Evolutionary conservation across 2,329 filamentous ascomycete genomes (phyloP).

Genomic region (Ceratocystis albifundus): DNA sequence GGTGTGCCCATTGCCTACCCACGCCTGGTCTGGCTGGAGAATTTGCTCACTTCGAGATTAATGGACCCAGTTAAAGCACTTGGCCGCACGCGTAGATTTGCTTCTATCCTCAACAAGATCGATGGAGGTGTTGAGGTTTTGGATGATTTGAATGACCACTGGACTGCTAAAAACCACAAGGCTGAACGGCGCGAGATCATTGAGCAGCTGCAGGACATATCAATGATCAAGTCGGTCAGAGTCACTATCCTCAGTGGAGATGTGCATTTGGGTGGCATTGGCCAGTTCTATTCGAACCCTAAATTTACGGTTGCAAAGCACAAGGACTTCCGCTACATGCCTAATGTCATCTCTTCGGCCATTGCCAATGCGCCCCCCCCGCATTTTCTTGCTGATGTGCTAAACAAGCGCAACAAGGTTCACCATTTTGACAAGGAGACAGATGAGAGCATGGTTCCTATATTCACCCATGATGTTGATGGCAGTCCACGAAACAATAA

Average conservation of each 20-base stretch:
- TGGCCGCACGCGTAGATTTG: constrained; percentile 68
- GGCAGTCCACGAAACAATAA: constrained; percentile 86
- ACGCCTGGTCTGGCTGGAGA: constrained; percentile 58
- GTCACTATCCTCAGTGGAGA: constrained; percentile 89
- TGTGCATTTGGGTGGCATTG: constrained; percentile 82
- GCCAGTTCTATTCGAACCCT: constrained; percentile 89
- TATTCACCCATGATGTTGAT: constrained; percentile 83
- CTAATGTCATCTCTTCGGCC: constrained; percentile 84
- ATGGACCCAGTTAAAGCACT: constrained; percentile 86
- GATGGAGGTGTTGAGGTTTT: constrained; percentile 86
- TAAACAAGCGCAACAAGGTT: constrained; percentile 85
- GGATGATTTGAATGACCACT: constrained; percentile 90
- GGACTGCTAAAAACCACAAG: constrained; percentile 94
- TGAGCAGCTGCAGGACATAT: constrained; percentile 83
- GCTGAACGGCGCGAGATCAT: constrained; percentile 75
- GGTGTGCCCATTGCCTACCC: constrained; percentile 78
- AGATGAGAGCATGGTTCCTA: constrained; percentile 89
- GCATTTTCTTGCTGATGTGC: constrained; percentile 74
- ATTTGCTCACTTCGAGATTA: constrained; percentile 61
- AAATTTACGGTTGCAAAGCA: constrained; percentile 72
- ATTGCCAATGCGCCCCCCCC: constrained; percentile 89
- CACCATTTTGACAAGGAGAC: constrained; percentile 64
- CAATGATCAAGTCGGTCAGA: constrained; percentile 81
- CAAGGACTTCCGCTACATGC: constrained; percentile 90
- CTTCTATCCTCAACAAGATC: constrained; percentile 73